These are phyloP conservation scores for Boletus semigastroideus DNA, from an alignment of 1,284 basidiomycete genomes.

Conservation along the genomic window DNA sequence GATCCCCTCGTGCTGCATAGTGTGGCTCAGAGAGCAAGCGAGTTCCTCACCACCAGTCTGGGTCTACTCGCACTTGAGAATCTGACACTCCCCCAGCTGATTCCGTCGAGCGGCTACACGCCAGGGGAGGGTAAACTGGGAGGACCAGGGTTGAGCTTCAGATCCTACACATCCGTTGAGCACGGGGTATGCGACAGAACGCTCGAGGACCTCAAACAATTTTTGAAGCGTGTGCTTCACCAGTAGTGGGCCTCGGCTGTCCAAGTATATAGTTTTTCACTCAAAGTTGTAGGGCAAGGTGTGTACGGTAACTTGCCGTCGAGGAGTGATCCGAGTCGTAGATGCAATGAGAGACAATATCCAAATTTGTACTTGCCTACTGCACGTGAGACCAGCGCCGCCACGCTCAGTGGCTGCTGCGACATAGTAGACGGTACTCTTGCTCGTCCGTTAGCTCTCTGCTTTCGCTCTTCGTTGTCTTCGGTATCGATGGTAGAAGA, in stretches of 20 bases:
- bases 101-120: slow-evolving; percentile 25
- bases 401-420: slow-evolving; percentile 2
- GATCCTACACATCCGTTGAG: slow-evolving; percentile 57
- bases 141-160: slow-evolving; percentile 54
- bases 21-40: slow-evolving; percentile 49
- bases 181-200: slow-evolving; percentile 71
- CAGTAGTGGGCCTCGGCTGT: no score
- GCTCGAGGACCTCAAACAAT: slow-evolving; percentile 53
- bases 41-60: slow-evolving; percentile 52
- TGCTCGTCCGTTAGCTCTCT: slow-evolving; percentile 4
- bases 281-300: no score
- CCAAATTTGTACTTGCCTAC: slow-evolving; percentile 12
- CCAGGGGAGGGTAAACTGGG: slow-evolving; percentile 26
- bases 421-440: slow-evolving; percentile 9
- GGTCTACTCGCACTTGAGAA: slow-evolving; percentile 42
- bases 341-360: background rate
- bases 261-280: no score
- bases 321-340: no score
- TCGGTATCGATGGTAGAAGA: slow-evolving; percentile 70
- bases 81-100: slow-evolving; percentile 24
- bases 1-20: slow-evolving; percentile 71
- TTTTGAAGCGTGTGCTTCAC: slow-evolving; percentile 57
- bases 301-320: no score
- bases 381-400: background rate
- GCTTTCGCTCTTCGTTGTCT: background rate